Evolutionary conservation across 2,329 filamentous ascomycete genomes (phyloP).

Genomic region (Drechslera avenae): DNA sequence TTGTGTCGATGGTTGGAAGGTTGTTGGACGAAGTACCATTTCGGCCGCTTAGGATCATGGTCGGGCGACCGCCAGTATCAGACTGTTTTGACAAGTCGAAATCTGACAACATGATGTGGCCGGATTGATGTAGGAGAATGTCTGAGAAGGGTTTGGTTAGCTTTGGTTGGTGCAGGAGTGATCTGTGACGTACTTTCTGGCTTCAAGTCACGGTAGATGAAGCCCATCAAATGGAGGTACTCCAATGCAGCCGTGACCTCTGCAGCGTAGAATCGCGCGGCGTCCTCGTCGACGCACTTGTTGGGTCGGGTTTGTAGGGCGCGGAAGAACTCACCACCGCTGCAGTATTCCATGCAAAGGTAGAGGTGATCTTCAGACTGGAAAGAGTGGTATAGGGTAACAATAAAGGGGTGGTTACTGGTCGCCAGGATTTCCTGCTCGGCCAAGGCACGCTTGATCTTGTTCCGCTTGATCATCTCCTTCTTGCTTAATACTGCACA

Average conservation of each 20-base stretch:
- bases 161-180: slow-evolving; percentile 4
- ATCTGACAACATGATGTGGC: slow-evolving; percentile 99
- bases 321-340: slow-evolving; percentile 96
- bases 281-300: slow-evolving; percentile 96
- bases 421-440: slow-evolving; percentile 98
- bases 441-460: slow-evolving; percentile 96
- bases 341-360: slow-evolving; percentile 99
- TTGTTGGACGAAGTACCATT: slow-evolving; percentile 85
- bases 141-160: slow-evolving; percentile 69
- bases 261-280: slow-evolving; percentile 94
- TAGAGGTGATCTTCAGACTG: slow-evolving; percentile 98
- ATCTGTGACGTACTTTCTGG: slow-evolving; percentile 76
- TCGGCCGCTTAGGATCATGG: slow-evolving; percentile 83
- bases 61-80: slow-evolving; percentile 90
- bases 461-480: slow-evolving; percentile 99
- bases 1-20: slow-evolving; percentile 95
- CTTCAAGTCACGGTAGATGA: slow-evolving; percentile 97
- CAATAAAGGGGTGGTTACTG: slow-evolving; percentile 98
- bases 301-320: slow-evolving; percentile 94
- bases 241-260: slow-evolving; percentile 96
- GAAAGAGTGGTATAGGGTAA: slow-evolving; percentile 98
- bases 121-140: slow-evolving; percentile 97
- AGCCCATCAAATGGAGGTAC: slow-evolving; percentile 98
- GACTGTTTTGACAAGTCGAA: slow-evolving; percentile 99
- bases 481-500: slow-evolving; percentile 91